Conservation (phyloP, 371 early-diverging fungal species). For the Mucor indicus region DNA sequence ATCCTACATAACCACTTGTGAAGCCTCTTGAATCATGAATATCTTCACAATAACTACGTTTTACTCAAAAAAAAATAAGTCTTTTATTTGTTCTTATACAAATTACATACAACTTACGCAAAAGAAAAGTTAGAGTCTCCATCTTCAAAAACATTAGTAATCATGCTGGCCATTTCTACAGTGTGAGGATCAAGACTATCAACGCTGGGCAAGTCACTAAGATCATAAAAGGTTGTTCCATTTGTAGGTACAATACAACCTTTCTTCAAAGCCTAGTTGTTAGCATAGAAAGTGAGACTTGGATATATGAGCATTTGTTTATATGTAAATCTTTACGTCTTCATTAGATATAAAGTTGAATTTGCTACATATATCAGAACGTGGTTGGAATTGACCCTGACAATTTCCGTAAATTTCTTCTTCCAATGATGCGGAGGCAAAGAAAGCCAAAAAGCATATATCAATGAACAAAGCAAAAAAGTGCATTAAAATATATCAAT, state of each 20-base stretch:
- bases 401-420: conserved; percentile 11
- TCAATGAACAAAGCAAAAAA: too few relatives aligned
- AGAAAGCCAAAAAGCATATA: background rate
- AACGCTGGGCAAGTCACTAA: conserved; percentile 21
- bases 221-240: conserved; percentile 30
- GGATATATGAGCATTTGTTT: background rate
- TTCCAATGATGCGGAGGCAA: background rate
- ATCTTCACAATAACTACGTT: conserved; percentile 23
- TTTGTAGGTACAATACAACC: conserved; percentile 20
- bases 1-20: conserved; percentile 52
- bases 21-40: conserved; percentile 41
- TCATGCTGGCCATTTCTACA: conserved; percentile 25
- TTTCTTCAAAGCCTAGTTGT: conserved; percentile 9
- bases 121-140: conserved; percentile 28
- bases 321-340: conserved; percentile 6
- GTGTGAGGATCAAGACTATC: conserved; percentile 6
- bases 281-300: background rate
- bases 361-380: conserved; percentile 11
- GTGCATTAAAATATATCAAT: too few relatives aligned
- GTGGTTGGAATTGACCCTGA: conserved; percentile 5
- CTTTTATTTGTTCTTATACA: background rate
- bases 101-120: conserved; percentile 21
- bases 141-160: conserved; percentile 43
- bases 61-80: background rate
- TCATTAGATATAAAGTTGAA: conserved; percentile 20